These are phyloP conservation scores for Ascochyta koolunga DNA, from an alignment of 2,329 filamentous ascomycete species.

Conservation along the genomic window DNA sequence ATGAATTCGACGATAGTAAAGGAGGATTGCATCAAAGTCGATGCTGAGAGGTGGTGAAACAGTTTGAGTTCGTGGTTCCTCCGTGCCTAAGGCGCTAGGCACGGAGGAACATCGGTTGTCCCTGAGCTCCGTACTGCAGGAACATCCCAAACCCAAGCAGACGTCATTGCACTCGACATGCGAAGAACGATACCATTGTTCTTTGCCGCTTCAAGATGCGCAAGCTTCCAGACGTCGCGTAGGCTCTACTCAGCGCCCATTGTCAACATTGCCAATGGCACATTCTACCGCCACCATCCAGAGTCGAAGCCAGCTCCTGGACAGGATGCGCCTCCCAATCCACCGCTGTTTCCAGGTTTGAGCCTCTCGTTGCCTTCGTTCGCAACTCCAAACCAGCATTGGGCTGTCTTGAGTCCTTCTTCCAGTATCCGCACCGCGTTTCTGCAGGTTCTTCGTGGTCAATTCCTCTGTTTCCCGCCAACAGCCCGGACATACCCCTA, in stretches of 20 bases:
- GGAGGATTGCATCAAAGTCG: conserved; percentile 7
- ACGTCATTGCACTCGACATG: conserved; percentile 34
- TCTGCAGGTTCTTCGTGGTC: conserved; percentile 77
- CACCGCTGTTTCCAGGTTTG: conserved; percentile 74
- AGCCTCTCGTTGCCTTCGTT: conserved; percentile 71
- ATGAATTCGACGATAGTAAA: background rate
- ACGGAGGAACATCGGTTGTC: conserved; percentile 5
- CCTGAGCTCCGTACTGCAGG: conserved; percentile 1
- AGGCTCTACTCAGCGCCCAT: conserved; percentile 34
- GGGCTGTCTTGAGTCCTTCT: conserved; percentile 84
- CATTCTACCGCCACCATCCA: conserved; percentile 81
- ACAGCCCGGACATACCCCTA: conserved; percentile 79
- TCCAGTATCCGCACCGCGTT: conserved; percentile 82
- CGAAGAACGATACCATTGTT: conserved; percentile 36
- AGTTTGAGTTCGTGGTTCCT: conserved; percentile 11
- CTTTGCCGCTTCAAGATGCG: conserved; percentile 37
- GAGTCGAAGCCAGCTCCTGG: conserved; percentile 46
- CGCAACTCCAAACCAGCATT: conserved; percentile 63
- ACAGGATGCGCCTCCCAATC: conserved; percentile 61
- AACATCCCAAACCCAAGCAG: conserved; percentile 4
- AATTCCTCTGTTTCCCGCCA: conserved; percentile 77
- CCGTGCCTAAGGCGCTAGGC: conserved; percentile 9
- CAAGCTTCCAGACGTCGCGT: conserved; percentile 22
- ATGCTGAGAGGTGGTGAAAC: conserved; percentile 12
- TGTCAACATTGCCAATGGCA: conserved; percentile 63